These are phyloP conservation scores for Cladosporium sp. DNA, from an alignment of 2,329 filamentous ascomycete genomes.

Conservation along the genomic window DNA sequence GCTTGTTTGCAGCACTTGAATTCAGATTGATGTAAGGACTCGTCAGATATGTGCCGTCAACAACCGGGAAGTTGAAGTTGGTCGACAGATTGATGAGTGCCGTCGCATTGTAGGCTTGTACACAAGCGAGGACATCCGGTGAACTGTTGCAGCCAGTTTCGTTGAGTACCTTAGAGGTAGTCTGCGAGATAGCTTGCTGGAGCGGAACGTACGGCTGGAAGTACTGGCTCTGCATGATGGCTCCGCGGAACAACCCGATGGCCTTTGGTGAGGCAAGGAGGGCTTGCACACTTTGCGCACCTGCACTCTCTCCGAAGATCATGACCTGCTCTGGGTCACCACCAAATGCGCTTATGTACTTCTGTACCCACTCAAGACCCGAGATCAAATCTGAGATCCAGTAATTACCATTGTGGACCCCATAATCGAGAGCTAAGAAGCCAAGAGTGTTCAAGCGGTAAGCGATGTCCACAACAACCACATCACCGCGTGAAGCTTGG, in stretches of 20 bases:
- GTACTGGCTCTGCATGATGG: too few relatives aligned
- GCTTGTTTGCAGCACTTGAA: conserved; percentile 24
- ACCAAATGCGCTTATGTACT: too few relatives aligned
- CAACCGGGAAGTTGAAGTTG: neutral
- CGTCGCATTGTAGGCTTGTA: conserved; percentile 25
- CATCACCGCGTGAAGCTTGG: conserved; percentile 50
- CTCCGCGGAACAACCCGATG: too few relatives aligned
- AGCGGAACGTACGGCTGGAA: too few relatives aligned
- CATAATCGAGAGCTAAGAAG: conserved; percentile 42
- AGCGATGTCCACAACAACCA: conserved; percentile 47
- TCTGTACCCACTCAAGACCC: too few relatives aligned
- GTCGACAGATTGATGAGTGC: neutral
- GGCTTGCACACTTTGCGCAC: too few relatives aligned
- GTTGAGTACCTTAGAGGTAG: too few relatives aligned
- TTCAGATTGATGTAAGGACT: neutral
- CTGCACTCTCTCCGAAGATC: too few relatives aligned
- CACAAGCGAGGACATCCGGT: neutral
- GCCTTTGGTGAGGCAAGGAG: too few relatives aligned
- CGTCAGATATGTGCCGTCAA: neutral
- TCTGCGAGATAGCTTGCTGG: too few relatives aligned
- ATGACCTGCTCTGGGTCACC: too few relatives aligned
- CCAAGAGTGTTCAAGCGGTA: conserved; percentile 44
- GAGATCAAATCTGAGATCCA: conserved; percentile 46
- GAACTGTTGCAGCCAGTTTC: too few relatives aligned
- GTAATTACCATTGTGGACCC: conserved; percentile 52